Evolutionary conservation across 2,329 filamentous ascomycete genomes (phyloP).

Genomic region (Cytospora leucostoma): DNA sequence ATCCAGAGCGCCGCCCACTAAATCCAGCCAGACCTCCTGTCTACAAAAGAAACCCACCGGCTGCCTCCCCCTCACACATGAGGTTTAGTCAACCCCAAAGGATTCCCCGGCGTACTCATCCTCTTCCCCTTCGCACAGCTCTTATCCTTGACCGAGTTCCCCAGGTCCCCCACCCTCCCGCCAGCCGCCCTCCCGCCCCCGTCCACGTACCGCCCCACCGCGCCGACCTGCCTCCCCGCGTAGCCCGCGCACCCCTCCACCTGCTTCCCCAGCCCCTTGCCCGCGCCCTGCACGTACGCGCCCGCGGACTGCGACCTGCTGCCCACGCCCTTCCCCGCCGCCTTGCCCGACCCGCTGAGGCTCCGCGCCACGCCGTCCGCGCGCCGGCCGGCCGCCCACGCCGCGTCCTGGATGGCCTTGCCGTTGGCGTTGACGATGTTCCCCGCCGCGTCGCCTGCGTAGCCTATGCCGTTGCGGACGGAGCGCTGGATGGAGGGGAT

Average conservation of each 20-base stretch:
- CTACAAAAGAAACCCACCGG: neutral
- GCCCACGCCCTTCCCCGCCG: conserved; percentile 13
- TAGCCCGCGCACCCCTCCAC: conserved; percentile 18
- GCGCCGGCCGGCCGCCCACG: conserved; percentile 16
- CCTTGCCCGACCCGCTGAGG: conserved; percentile 25
- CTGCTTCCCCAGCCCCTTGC: conserved; percentile 12
- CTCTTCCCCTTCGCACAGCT: conserved; percentile 22
- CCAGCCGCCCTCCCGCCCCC: conserved; percentile 24
- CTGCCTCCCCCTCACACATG: conserved; percentile 11
- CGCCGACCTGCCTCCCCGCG: conserved; percentile 21
- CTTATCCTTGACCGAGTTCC: conserved; percentile 23
- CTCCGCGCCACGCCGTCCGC: conserved; percentile 21
- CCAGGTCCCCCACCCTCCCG: conserved; percentile 20
- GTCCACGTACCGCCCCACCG: conserved; percentile 19
- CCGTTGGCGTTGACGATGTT: conserved; percentile 25
- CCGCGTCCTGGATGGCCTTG: conserved; percentile 21
- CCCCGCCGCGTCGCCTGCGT: conserved; percentile 22
- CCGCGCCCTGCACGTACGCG: conserved; percentile 12
- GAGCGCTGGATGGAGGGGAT: conserved; percentile 25
- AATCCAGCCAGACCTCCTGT: neutral
- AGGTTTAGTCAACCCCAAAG: conserved; percentile 21
- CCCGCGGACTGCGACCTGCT: conserved; percentile 14
- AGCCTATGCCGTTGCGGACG: conserved; percentile 22
- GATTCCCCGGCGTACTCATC: conserved; percentile 25
- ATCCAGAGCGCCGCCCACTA: too few relatives aligned